phyloP scores from a whole-genome alignment of 306 rosid genomes.

The Lablab purpureus region DNA sequence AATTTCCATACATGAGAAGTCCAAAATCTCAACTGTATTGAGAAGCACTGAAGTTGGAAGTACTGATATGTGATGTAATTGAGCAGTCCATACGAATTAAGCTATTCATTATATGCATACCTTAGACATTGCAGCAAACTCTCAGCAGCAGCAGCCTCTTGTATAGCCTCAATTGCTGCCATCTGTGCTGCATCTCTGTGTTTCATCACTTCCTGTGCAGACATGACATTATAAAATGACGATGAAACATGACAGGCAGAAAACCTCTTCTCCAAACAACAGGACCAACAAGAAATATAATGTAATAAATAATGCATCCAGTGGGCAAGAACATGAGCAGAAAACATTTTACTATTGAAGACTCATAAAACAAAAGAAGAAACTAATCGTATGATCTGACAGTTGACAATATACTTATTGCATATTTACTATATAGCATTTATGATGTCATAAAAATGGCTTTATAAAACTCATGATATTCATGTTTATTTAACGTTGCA shows the following conservation, averaged over 20 bases:
- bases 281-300: conserved; percentile 22
- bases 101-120: conserved; percentile 53
- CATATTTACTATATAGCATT: conserved; percentile 7
- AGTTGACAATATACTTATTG: neutral
- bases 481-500: neutral
- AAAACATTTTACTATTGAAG: neutral
- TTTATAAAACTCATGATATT: neutral
- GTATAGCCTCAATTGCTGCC: conserved; percentile 92
- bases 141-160: conserved; percentile 96
- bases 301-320: conserved; percentile 8
- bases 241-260: conserved; percentile 27
- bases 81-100: neutral
- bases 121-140: conserved; percentile 88
- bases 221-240: conserved; percentile 38
- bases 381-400: conserved; percentile 13
- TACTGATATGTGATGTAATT: neutral
- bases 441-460: neutral
- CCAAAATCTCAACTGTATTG: neutral
- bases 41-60: neutral
- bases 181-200: conserved; percentile 93
- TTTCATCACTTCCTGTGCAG: conserved; percentile 80
- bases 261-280: conserved; percentile 2
- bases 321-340: neutral
- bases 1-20: conserved; percentile 11
- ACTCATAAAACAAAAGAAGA: conserved; percentile 1